Percentiles rank a stretch among this genome's conserved stretches.
Evolutionary conservation across 352 stramenopile genomes (phyloP).

Genomic region (Albugo laibachii): DNA sequence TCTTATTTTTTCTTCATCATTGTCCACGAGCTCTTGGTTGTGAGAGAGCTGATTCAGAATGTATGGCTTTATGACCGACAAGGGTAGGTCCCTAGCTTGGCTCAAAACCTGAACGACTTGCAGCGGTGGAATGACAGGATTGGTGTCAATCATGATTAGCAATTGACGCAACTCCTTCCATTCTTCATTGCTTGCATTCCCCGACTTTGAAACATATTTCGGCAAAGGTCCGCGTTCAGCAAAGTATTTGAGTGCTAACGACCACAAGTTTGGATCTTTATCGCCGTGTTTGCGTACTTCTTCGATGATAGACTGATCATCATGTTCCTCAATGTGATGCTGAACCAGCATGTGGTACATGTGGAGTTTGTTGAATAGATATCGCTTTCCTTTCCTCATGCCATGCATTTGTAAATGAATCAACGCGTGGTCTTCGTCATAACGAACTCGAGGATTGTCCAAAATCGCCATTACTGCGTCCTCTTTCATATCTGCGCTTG

Average conservation of each 20-base stretch:
- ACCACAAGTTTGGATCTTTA: constrained; percentile 82
- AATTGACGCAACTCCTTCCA: constrained; percentile 69
- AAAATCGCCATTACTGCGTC: constrained; percentile 74
- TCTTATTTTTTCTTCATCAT: constrained; percentile 75
- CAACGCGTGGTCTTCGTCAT: constrained; percentile 85
- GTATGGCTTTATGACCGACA: constrained; percentile 72
- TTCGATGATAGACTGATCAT: constrained; percentile 77
- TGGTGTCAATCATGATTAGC: constrained; percentile 55
- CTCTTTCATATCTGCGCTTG: constrained; percentile 16
- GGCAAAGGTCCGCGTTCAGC: constrained; percentile 53
- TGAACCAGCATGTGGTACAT: constrained; percentile 90
- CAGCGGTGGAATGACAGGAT: constrained; percentile 59
- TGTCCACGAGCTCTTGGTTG: constrained; percentile 65
- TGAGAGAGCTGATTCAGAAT: constrained; percentile 64
- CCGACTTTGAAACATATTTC: constrained; percentile 15
- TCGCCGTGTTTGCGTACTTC: constrained; percentile 79
- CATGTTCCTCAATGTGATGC: constrained; percentile 84
- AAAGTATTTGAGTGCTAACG: constrained; percentile 80
- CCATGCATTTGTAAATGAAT: constrained; percentile 84
- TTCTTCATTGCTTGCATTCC: constrained; percentile 26
- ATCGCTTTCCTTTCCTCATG: constrained; percentile 85
- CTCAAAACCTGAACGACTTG: constrained; percentile 75
- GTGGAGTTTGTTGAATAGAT: constrained; percentile 86
- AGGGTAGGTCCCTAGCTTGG: constrained; percentile 55
- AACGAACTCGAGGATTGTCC: constrained; percentile 77